These are phyloP conservation scores for Xylariaceae sp. DNA, from an alignment of 2,329 filamentous ascomycete species.

Conservation along the genomic window DNA sequence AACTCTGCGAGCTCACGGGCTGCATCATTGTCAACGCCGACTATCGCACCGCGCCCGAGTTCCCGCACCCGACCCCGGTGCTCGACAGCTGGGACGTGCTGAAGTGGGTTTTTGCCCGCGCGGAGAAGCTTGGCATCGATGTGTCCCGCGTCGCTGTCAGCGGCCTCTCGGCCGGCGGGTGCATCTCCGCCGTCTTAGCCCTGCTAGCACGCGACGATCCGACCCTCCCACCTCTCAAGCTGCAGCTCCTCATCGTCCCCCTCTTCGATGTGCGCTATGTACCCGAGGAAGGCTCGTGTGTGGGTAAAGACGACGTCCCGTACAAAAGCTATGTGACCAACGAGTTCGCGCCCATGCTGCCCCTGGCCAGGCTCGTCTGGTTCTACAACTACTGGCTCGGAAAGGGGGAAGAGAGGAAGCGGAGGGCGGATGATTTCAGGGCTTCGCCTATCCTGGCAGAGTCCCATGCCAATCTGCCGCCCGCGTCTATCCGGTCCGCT, in stretches of 20 bases:
- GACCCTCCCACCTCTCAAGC: slow-evolving; percentile 25
- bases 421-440: slow-evolving; percentile 26
- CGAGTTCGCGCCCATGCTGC: slow-evolving; percentile 32
- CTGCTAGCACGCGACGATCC: slow-evolving; percentile 24
- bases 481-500: slow-evolving; percentile 31
- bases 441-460: slow-evolving; percentile 32
- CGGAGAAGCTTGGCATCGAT: slow-evolving; percentile 25
- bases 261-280: slow-evolving; percentile 31
- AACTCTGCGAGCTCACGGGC: slow-evolving; percentile 38
- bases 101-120: slow-evolving; percentile 34
- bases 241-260: slow-evolving; percentile 33
- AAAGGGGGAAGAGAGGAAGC: slow-evolving; percentile 24
- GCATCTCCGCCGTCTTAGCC: slow-evolving; percentile 25
- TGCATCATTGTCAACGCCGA: slow-evolving; percentile 45
- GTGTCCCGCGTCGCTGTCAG: slow-evolving; percentile 20
- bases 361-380: slow-evolving; percentile 31
- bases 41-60: slow-evolving; percentile 48
- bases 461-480: slow-evolving; percentile 31
- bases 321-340: slow-evolving; percentile 30
- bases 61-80: slow-evolving; percentile 42
- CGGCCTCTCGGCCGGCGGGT: slow-evolving; percentile 26
- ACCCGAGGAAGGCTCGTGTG: slow-evolving; percentile 28
- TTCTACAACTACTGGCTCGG: slow-evolving; percentile 35
- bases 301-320: slow-evolving; percentile 20
- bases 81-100: slow-evolving; percentile 45